Evolutionary conservation across 257 asterid species (phyloP).

Genomic region (Scutellaria galericulata): DNA sequence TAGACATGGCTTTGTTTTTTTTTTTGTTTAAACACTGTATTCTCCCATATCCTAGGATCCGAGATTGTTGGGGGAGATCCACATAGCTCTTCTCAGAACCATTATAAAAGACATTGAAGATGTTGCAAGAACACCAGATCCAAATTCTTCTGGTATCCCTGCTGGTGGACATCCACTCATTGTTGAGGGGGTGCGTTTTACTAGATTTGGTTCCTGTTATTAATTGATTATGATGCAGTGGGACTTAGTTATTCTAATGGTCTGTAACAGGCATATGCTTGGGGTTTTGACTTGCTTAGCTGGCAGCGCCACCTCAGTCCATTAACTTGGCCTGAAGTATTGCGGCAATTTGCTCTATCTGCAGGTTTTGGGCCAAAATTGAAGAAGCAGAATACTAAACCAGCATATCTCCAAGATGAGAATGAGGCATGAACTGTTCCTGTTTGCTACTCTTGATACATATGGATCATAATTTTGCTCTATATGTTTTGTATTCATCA

Average conservation of each 20-base stretch:
- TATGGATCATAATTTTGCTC: conserved; percentile 9
- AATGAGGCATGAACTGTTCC: conserved; percentile 61
- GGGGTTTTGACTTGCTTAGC: conserved; percentile 91
- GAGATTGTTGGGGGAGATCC: conserved; percentile 85
- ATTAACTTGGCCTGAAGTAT: conserved; percentile 92
- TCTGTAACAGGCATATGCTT: conserved; percentile 75
- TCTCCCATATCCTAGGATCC: conserved; percentile 61
- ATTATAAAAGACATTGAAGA: conserved; percentile 86
- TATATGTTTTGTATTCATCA: not conserved
- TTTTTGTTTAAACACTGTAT: conserved; percentile 6
- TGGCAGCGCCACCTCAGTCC: conserved; percentile 82
- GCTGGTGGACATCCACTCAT: conserved; percentile 84
- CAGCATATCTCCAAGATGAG: conserved; percentile 49
- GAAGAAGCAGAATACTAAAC: conserved; percentile 53
- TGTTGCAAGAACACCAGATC: conserved; percentile 75
- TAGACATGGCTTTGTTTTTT: conserved; percentile 13
- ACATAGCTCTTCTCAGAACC: conserved; percentile 72
- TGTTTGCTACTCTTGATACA: conserved; percentile 25
- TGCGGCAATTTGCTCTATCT: conserved; percentile 88
- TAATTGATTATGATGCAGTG: conserved; percentile 30
- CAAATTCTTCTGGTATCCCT: conserved; percentile 53
- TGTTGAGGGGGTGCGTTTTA: conserved; percentile 77
- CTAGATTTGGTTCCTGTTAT: conserved; percentile 13
- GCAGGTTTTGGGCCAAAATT: conserved; percentile 91
- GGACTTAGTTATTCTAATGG: conserved; percentile 30